These are phyloP conservation scores for Croton laevigatus DNA, from an alignment of 441 rosid species.

Conservation along the genomic window DNA sequence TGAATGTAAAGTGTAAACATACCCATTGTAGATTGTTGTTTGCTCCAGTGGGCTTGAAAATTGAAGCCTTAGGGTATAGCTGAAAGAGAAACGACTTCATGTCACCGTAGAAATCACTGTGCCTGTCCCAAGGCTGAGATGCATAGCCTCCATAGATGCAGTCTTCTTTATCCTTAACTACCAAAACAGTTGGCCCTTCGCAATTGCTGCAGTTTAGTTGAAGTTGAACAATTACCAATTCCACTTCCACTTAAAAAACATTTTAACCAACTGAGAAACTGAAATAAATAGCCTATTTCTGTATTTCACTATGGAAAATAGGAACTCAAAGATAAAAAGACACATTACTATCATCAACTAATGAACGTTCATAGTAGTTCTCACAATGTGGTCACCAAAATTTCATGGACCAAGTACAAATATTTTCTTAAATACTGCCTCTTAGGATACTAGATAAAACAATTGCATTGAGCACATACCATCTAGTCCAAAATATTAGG, in stretches of 20 bases:
- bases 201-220: conserved; percentile 52
- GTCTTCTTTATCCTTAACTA: conserved; percentile 76
- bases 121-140: conserved; percentile 84
- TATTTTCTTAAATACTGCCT: background rate
- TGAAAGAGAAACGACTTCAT: conserved; percentile 87
- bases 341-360: background rate
- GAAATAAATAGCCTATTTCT: conserved; percentile 15
- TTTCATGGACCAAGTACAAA: background rate
- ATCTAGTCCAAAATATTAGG: background rate
- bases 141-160: conserved; percentile 83
- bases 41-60: conserved; percentile 80
- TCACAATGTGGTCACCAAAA: background rate
- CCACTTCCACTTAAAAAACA: conserved; percentile 24
- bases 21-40: conserved; percentile 89
- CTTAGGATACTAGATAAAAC: background rate
- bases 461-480: background rate
- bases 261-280: conserved; percentile 21
- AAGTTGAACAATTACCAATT: conserved; percentile 25
- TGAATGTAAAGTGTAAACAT: conserved; percentile 23
- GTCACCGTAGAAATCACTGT: conserved; percentile 84
- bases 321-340: background rate
- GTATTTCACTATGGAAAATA: background rate
- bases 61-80: conserved; percentile 65
- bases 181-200: conserved; percentile 59
- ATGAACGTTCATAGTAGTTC: background rate